Evolutionary conservation across 108 stramenopile genomes (phyloP), one percentile per base, ranked within the genome.

Genomic region (Fistulifera pelliculosa): DNA sequence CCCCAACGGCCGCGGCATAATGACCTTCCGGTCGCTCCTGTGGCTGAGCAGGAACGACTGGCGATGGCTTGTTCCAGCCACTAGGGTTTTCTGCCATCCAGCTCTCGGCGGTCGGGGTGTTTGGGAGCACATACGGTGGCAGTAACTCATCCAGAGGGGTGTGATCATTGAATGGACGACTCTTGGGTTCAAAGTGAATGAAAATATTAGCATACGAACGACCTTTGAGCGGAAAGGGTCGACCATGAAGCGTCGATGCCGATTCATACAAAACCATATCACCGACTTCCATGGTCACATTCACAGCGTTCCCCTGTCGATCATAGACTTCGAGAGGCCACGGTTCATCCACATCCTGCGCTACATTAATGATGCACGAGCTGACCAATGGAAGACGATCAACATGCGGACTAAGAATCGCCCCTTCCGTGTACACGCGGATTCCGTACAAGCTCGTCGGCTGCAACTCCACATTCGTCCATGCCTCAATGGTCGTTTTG

Each of bases 371-470:
- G 59, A 97, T 95, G 11, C 87, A 88, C 2, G 79, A 81, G 16
- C 76, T 75, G 1, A 95, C 93, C 42, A 93, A 68, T 15, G 96
- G 89, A 54, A 93, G 68, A 16, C 93, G 75, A 63, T 98, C 97
- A 8, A 96, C 95, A 52, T 95, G 95, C 7, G 88, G 85, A n/a
- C 79, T 49, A 35, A 97, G 71, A 14, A 95, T 74, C 18, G 86
- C 83, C 7, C 87, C 92, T 47, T 71, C 54, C 5, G 74, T 82
- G 62, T 96, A 96, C 22, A 83, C 52, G 2, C 96, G 80, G 17
- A 95, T 90, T n/a, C 96, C 96, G 62, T 96, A 95, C 62, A 88
- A 65, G 19, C 80, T 68, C 12, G 83, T 76, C 14, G 89, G 90
- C 24, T 77, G 66, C 0, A 95, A 71, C 48, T 89, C 85, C 71